Base-by-base conservation (phyloP, 2,329 filamentous ascomycete genomes). In the Myriosclerotinia scirpicola region DNA sequence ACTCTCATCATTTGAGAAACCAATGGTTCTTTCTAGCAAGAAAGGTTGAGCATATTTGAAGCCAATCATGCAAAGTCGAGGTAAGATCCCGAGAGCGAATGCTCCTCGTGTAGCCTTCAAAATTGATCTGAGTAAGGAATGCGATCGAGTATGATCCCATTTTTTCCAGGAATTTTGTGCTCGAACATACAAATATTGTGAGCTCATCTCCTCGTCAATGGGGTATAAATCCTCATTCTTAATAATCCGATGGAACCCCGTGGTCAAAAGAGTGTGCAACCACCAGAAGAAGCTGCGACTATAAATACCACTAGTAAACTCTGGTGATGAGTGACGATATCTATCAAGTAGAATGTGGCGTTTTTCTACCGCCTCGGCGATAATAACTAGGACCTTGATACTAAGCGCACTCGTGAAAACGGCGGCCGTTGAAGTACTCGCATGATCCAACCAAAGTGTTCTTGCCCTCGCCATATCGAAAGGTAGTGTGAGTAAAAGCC, bases 321-420 rank as follows among this genome's bases (percentile, higher is more conserved):
- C 79, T 5, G 80, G 79, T 9, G 77, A 76, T n/a, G 70, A 67
- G 58, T 70, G 34, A n/a, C 71, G 68, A 65, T 76, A 73, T 55
- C 68, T 69, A 46, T 69, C 66, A n/a, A 78, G 66, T 15, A 80
- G 70, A 46, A 76, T 75, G 2, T 67, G 54, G 11, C 75, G 72
- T 72, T 81, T 82, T 64, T 76, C 78, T 65, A 73, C 71, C 1
- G 78, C 78, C 72, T 82, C 80, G 3, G 79, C 76, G 5, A 72
- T 54, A 2, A 72, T 61, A 26, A 73, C 65, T 46, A 70, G 71
- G n/a, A 75, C 67, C 69, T 81, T 82, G 40, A 79, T 64, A 6
- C 69, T 75, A 46, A 79, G 73, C 4, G 76, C 73, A n/a, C 74
- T 71, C 0, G 78, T 78, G 42, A 78, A 79, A 15, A 79, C 72